Base-by-base conservation (phyloP, 257 asterid species). In the Nemophila menziesii region DNA sequence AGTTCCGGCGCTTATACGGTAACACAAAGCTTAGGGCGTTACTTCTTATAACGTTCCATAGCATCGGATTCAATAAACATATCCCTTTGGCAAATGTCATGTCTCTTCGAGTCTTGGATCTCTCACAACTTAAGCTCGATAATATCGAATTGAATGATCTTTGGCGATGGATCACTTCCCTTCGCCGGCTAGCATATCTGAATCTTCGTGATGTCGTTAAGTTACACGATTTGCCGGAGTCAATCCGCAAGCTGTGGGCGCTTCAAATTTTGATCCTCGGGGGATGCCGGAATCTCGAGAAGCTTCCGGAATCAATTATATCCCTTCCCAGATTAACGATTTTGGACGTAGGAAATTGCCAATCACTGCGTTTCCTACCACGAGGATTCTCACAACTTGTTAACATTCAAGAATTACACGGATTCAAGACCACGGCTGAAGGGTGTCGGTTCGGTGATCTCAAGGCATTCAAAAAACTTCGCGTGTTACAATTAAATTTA, bases 131-230 rank as follows among this genome's bases (percentile, higher is more conserved):
- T 20, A 44, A 16, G 18, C 50, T 64, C 11, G 62, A 53, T n/a
- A 39, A 20, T 3, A 44, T 52, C 1, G 14, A 17, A 26, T 15
- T 57, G 29, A 3, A 24, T 11, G 65, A 64, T 27, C 18, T 58
- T 13, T 58, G 71, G 71, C 12, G 43, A 5, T 65, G 66, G 63
- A 65, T 65, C 55, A 49, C 55, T 16, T 52, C 70, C 38, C 66
- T 48, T 0, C 53, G 22, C 20, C 66, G 66, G 11, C 43, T 65
- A 37, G 63, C 51, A 33, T 54, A 54, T 47, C 40, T 65, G 38
- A 65, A 59, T 22, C 63, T 65, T 9, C 1, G 47, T 14, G 23
- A 44, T 39, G 66, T 65, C 24, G 52, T 22, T 1, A 45, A 22
- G 8, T 22, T 65, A 50, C 2, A 1, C 1, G 34, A 43, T 43